These are phyloP conservation scores for Eucalyptus tenuipes DNA, from an alignment of 345 rosid species.

Conservation along the genomic window DNA sequence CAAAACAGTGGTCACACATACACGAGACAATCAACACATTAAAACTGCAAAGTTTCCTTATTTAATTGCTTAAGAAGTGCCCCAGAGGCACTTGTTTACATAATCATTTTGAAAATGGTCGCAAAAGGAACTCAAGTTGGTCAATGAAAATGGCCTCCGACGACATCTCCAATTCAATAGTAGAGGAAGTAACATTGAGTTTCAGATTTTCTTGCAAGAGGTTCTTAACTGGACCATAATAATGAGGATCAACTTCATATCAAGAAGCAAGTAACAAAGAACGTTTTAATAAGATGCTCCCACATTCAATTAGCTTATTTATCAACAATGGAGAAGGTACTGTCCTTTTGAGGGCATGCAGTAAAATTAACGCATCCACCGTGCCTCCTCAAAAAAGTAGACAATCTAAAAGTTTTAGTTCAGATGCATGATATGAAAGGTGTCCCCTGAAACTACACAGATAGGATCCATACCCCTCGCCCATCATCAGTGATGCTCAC, in stretches of 20 bases:
- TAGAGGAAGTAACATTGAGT: neutral
- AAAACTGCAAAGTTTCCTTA: neutral
- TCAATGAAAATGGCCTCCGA: neutral
- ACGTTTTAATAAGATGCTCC: neutral
- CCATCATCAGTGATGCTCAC: slow-evolving; percentile 89
- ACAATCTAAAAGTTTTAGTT: neutral
- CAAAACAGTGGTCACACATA: neutral
- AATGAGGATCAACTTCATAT: neutral
- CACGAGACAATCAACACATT: neutral
- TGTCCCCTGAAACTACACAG: neutral
- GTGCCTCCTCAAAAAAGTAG: neutral
- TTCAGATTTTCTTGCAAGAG: neutral
- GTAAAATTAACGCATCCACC: neutral
- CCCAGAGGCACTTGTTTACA: neutral
- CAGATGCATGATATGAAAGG: neutral
- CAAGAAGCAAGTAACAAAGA: neutral
- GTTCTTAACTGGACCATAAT: neutral
- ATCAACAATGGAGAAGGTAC: neutral
- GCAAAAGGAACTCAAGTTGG: neutral
- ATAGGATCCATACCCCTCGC: slow-evolving; percentile 72
- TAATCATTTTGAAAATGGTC: neutral
- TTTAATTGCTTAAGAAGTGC: neutral
- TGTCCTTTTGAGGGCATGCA: neutral
- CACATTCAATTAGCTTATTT: neutral
- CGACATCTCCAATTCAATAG: neutral